Evolutionary conservation across 2,329 filamentous ascomycete species (phyloP).

Genomic region (Clarireedia monteithiana): DNA sequence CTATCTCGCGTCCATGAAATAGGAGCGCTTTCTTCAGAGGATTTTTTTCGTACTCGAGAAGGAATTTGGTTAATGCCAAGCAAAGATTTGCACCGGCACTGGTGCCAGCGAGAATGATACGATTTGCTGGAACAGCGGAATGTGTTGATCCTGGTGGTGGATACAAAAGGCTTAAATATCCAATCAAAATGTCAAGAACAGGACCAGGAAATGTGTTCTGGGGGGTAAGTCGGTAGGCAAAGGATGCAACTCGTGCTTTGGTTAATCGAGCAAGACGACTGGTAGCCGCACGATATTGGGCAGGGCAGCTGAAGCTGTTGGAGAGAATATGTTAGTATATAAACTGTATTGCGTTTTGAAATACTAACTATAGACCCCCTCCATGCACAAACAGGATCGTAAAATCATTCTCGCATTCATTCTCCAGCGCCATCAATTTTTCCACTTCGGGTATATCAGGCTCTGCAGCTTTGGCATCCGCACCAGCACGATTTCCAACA

Average conservation of each 20-base stretch:
- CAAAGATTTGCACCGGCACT: slow-evolving; percentile 64
- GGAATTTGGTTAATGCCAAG: slow-evolving; percentile 58
- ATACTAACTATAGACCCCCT: not conserved
- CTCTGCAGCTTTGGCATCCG: not conserved
- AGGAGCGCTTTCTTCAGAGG: slow-evolving; percentile 48
- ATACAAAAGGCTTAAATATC: slow-evolving; percentile 60
- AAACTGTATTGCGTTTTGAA: not conserved
- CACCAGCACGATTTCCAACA: not conserved
- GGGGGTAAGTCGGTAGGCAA: slow-evolving; percentile 68
- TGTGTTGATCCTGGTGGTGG: slow-evolving; percentile 63
- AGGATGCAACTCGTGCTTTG: slow-evolving; percentile 53
- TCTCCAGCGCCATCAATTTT: not conserved
- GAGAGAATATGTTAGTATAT: not conserved
- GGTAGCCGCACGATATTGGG: slow-evolving; percentile 38
- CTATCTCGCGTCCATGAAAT: slow-evolving; percentile 45
- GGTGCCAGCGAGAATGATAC: slow-evolving; percentile 68
- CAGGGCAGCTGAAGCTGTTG: not conserved
- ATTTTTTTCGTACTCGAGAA: slow-evolving; percentile 53
- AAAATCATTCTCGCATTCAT: not conserved
- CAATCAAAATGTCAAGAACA: slow-evolving; percentile 62
- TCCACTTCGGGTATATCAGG: not conserved
- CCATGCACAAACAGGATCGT: not conserved
- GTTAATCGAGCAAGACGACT: slow-evolving; percentile 58
- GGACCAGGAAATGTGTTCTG: slow-evolving; percentile 68
- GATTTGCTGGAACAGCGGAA: slow-evolving; percentile 50